Evolutionary conservation across 192 early-diverging fungal species (phyloP).

Genomic region (Fimicolochytrium jonesii): DNA sequence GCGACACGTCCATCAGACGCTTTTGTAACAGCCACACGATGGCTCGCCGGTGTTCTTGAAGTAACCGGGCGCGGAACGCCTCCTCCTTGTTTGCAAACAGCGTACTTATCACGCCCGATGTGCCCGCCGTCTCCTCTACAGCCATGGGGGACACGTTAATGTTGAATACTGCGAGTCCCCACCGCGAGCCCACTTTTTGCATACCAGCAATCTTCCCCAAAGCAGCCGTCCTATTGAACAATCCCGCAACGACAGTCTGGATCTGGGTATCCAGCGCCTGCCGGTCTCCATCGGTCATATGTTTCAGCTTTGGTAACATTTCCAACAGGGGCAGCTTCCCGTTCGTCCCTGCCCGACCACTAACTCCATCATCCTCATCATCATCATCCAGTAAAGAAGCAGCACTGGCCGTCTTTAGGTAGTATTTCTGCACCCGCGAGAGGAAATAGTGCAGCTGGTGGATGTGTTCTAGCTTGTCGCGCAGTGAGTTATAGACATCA

Average conservation of each 20-base stretch:
- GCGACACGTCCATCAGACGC: constrained; percentile 30
- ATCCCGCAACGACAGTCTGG: constrained; percentile 4
- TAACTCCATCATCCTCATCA: not conserved
- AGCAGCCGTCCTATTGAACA: not conserved
- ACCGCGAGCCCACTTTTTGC: not conserved
- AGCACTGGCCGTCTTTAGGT: constrained; percentile 2
- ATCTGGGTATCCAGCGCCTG: constrained; percentile 15
- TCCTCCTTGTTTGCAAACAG: not conserved
- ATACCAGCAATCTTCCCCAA: not conserved
- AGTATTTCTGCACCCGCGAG: constrained; percentile 7
- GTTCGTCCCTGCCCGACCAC: not conserved
- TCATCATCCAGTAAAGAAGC: not conserved
- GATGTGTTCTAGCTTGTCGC: constrained; percentile 12
- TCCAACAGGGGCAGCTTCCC: not conserved
- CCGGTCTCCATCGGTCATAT: constrained; percentile 20
- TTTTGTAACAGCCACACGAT: constrained; percentile 38
- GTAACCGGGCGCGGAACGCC: constrained; percentile 5
- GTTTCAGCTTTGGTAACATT: constrained; percentile 4
- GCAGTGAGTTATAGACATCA: not conserved
- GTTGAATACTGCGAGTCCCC: too few species aligned
- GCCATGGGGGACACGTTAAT: too few species aligned
- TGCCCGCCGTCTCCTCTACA: too few species aligned
- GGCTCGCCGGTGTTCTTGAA: constrained; percentile 28
- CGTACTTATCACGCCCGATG: not conserved
- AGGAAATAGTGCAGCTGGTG: constrained; percentile 20